phyloP scores from a whole-genome alignment of 2,329 filamentous ascomycete species.

The Colletotrichum melonis region DNA sequence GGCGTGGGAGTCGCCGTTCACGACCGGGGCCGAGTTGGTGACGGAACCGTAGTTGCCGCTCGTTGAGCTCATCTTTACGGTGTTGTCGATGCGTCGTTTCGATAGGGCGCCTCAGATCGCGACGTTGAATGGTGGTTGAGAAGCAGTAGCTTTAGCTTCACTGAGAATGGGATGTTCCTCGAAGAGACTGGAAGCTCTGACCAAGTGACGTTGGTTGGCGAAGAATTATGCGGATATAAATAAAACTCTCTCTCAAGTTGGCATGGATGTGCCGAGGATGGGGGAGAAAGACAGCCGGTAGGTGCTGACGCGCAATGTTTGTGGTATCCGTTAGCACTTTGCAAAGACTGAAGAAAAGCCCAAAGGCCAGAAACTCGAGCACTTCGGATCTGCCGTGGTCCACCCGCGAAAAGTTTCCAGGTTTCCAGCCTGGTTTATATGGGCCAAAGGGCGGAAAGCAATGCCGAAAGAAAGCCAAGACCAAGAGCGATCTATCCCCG shows the following conservation, averaged over 20 bases:
- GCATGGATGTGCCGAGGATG: slow-evolving; percentile 1
- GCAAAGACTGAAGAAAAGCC: neutral
- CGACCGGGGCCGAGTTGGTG: slow-evolving; percentile 8
- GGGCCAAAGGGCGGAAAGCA: slow-evolving; percentile 23
- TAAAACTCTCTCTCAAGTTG: neutral
- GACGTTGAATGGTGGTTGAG: neutral
- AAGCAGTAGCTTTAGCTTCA: neutral
- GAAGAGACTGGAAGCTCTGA: neutral
- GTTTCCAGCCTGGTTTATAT: slow-evolving; percentile 33
- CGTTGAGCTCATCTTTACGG: slow-evolving; percentile 8
- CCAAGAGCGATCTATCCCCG: slow-evolving; percentile 1
- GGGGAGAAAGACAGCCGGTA: neutral
- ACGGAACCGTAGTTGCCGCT: slow-evolving; percentile 23
- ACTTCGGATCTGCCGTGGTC: slow-evolving; percentile 27
- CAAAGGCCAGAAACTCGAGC: neutral
- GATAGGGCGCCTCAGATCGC: neutral
- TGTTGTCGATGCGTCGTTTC: neutral
- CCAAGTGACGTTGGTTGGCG: slow-evolving; percentile 5
- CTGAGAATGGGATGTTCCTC: neutral
- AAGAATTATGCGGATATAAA: slow-evolving; percentile 6
- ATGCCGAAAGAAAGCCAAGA: slow-evolving; percentile 21
- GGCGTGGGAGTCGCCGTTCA: slow-evolving; percentile 18
- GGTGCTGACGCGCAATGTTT: slow-evolving; percentile 16
- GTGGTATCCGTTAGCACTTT: neutral
- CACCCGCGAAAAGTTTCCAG: slow-evolving; percentile 12